Conservation (phyloP, 768 basidiomycete species). For the Suillus sp. region DNA sequence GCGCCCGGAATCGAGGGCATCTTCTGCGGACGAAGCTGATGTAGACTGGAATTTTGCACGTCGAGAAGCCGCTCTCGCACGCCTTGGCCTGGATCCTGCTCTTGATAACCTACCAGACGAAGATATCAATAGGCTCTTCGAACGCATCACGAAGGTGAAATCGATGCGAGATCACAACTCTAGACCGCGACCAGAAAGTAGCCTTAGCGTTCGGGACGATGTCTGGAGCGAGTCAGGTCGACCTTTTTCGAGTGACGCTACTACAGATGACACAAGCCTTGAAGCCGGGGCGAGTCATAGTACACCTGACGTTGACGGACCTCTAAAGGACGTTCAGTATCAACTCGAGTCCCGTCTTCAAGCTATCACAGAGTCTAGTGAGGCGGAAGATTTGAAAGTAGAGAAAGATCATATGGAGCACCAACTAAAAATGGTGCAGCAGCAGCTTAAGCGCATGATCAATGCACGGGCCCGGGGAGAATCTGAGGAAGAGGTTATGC, state of each 20-base stretch:
- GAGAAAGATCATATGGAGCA: constrained; percentile 95
- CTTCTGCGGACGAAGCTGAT: constrained; percentile 64
- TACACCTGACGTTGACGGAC: constrained; percentile 67
- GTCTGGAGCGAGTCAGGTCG: constrained; percentile 89
- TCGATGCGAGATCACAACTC: constrained; percentile 80
- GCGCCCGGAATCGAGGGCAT: constrained; percentile 78
- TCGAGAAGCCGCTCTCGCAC: constrained; percentile 88
- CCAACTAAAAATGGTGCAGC: constrained; percentile 77
- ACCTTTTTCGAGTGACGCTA: constrained; percentile 72
- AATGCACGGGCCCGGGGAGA: constrained; percentile 81
- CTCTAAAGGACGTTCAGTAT: constrained; percentile 70
- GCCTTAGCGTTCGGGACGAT: constrained; percentile 83
- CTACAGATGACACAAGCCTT: constrained; percentile 87
- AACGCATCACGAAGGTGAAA: constrained; percentile 93
- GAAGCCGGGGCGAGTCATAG: constrained; percentile 59
- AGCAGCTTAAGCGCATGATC: constrained; percentile 80
- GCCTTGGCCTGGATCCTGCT: constrained; percentile 84
- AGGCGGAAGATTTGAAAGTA: constrained; percentile 83
- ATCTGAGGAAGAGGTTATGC: constrained; percentile 57
- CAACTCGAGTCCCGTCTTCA: constrained; percentile 72
- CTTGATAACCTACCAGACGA: constrained; percentile 93
- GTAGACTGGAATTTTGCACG: constrained; percentile 99
- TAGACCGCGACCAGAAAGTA: constrained; percentile 87
- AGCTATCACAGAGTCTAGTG: constrained; percentile 64
- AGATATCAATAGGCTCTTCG: constrained; percentile 90